Conservation (phyloP, 2,329 filamentous ascomycete species). For the Cytospora schulzeri region DNA sequence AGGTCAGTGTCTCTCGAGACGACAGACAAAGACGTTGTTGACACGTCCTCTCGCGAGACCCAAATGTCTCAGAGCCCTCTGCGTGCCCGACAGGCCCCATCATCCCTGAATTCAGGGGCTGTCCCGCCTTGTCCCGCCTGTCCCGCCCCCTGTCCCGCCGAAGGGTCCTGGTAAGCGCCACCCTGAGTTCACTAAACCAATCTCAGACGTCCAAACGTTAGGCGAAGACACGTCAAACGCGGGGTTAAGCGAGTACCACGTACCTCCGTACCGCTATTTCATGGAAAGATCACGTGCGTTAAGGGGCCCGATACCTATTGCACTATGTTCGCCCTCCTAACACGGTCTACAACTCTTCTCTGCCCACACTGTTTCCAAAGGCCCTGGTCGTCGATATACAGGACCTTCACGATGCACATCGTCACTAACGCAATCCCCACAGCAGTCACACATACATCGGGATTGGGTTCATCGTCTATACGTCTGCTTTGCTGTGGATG, state of each 20-base stretch:
- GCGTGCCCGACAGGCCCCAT: neutral
- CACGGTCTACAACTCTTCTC: neutral
- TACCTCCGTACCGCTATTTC: neutral
- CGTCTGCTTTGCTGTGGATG: too few species aligned
- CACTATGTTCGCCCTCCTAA: too few species aligned
- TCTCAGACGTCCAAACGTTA: neutral
- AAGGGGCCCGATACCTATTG: neutral
- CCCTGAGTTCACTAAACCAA: neutral
- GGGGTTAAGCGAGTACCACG: constrained; percentile 10
- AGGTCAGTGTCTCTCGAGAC: constrained; percentile 8
- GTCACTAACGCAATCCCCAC: neutral
- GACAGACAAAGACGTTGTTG: constrained; percentile 17
- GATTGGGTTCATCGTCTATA: neutral
- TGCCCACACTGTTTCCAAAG: neutral
- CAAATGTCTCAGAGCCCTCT: neutral
- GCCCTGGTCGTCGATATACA: neutral
- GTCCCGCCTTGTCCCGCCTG: constrained; percentile 7
- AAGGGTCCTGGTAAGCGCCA: neutral
- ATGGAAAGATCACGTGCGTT: neutral
- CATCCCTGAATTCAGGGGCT: constrained; percentile 23
- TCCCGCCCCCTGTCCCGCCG: constrained; percentile 1
- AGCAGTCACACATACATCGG: neutral
- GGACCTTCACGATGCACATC: neutral
- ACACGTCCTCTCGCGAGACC: constrained; percentile 19
- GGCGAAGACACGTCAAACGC: constrained; percentile 19